Conservation (phyloP, 2,329 filamentous ascomycete species). For the Nemania serpens region DNA sequence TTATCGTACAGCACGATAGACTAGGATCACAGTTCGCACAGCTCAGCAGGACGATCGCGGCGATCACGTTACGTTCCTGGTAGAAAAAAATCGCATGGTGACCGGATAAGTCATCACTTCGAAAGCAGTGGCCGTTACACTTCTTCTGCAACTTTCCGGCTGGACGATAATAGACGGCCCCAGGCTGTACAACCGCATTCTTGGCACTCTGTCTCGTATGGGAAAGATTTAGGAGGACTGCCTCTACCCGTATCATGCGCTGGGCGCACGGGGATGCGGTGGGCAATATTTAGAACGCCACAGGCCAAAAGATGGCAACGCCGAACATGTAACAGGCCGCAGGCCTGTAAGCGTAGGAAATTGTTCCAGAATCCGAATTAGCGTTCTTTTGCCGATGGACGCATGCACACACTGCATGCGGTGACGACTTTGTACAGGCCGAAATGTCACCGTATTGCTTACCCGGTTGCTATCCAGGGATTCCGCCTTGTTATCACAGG, state of each 20-base stretch:
- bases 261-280: slow-evolving; percentile 24
- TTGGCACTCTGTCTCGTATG: slow-evolving; percentile 36
- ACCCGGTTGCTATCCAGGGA: slow-evolving; percentile 5
- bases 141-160: slow-evolving; percentile 38
- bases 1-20: slow-evolving; percentile 25
- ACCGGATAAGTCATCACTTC: slow-evolving; percentile 25
- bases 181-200: slow-evolving; percentile 24
- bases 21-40: slow-evolving; percentile 33
- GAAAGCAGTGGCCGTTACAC: slow-evolving; percentile 35
- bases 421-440: slow-evolving; percentile 32
- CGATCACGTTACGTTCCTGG: slow-evolving; percentile 31
- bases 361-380: slow-evolving; percentile 31
- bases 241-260: slow-evolving; percentile 33
- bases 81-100: slow-evolving; percentile 25
- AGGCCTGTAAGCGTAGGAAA: slow-evolving; percentile 29
- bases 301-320: slow-evolving; percentile 24
- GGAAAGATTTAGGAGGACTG: slow-evolving; percentile 31
- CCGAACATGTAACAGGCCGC: slow-evolving; percentile 33
- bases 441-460: slow-evolving; percentile 32
- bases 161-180: slow-evolving; percentile 39
- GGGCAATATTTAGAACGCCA: slow-evolving; percentile 25
- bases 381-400: slow-evolving; percentile 31
- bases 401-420: slow-evolving; percentile 31
- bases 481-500: neutral
- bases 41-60: slow-evolving; percentile 22